Percentiles rank a stretch among this genome's conserved stretches.
phyloP scores from a whole-genome alignment of 331 rosid species.

The Quercus lobata region DNA sequence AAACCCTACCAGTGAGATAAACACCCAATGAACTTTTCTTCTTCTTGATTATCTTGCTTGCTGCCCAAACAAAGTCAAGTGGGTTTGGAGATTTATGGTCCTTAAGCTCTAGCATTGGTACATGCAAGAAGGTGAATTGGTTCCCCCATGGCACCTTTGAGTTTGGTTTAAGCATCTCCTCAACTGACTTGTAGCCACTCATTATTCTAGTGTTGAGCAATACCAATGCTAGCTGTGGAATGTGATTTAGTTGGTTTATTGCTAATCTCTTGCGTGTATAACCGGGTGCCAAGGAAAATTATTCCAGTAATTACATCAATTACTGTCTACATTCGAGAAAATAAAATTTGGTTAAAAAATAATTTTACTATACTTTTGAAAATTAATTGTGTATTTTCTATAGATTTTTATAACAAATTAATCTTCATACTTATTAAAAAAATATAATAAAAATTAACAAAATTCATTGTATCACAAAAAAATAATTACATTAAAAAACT shows the following conservation, averaged over 20 bases:
- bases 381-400: too few relatives aligned
- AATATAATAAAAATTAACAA: too few relatives aligned
- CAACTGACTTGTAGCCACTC: conserved; percentile 29
- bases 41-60: too few relatives aligned
- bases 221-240: conserved; percentile 36
- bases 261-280: conserved; percentile 45
- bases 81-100: conserved; percentile 34
- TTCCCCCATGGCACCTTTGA: conserved; percentile 43
- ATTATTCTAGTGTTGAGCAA: conserved; percentile 41
- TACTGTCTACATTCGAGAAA: conserved; percentile 24
- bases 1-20: too few relatives aligned
- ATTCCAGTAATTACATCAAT: conserved; percentile 52
- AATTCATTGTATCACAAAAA: too few relatives aligned
- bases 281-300: conserved; percentile 44
- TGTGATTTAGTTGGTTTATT: conserved; percentile 15
- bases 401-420: too few relatives aligned
- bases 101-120: conserved; percentile 29
- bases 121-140: conserved; percentile 37
- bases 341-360: neutral
- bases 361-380: neutral
- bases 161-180: conserved; percentile 32
- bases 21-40: too few relatives aligned
- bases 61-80: neutral
- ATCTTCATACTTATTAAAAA: too few relatives aligned
- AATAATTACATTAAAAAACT: too few relatives aligned